Evolutionary conservation across 192 early-diverging fungal genomes (phyloP).

Genomic region (Gonapodya prolifera): DNA sequence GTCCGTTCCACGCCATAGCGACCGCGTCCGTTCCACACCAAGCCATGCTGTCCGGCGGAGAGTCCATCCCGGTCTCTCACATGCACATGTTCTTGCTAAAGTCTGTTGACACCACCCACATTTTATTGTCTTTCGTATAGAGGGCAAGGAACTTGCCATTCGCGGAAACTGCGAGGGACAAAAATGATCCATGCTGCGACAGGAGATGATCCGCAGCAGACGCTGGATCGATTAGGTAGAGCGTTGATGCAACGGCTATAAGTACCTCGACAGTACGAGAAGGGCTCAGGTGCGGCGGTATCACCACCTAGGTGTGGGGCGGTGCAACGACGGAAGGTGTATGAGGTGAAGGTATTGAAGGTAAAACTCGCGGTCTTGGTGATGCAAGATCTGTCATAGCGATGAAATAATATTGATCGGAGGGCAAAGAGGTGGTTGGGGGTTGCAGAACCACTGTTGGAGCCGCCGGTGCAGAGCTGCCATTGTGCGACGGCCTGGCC

Average conservation of each 20-base stretch:
- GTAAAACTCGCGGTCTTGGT: constrained; percentile 63
- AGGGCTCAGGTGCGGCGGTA: constrained; percentile 74
- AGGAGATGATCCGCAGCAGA: constrained; percentile 25
- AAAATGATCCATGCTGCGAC: constrained; percentile 78
- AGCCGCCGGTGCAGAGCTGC: not conserved
- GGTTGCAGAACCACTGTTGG: not conserved
- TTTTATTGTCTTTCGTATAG: constrained; percentile 57
- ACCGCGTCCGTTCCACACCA: constrained; percentile 27
- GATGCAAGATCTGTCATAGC: constrained; percentile 75
- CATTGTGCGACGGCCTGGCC: too few relatives aligned
- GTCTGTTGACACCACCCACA: constrained; percentile 91
- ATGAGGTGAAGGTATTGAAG: constrained; percentile 14
- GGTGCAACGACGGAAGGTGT: constrained; percentile 24
- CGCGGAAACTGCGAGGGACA: constrained; percentile 77
- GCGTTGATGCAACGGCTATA: constrained; percentile 55
- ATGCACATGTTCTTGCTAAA: constrained; percentile 88
- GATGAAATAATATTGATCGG: constrained; percentile 54
- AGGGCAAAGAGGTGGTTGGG: not conserved
- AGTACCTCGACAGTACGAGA: constrained; percentile 86
- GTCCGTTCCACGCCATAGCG: not conserved
- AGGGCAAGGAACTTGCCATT: constrained; percentile 89
- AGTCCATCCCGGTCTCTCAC: constrained; percentile 47
- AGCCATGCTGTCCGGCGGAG: constrained; percentile 58
- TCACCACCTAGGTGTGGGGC: constrained; percentile 67
- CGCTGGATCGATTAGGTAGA: constrained; percentile 68